These are phyloP conservation scores for Volvariella volvacea DNA, from an alignment of 1,284 basidiomycete genomes.

Conservation along the genomic window DNA sequence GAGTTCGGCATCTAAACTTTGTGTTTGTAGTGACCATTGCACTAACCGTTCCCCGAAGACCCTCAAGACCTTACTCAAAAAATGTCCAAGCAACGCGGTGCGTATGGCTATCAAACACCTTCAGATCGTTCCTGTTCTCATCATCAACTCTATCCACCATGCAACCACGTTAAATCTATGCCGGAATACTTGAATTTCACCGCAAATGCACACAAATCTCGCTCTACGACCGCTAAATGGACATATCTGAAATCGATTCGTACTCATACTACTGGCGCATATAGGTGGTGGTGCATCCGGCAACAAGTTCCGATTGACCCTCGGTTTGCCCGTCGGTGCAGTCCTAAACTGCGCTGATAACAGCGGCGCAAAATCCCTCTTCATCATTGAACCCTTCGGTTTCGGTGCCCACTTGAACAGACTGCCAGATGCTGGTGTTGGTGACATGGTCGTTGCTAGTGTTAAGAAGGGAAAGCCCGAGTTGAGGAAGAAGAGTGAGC, in stretches of 20 bases:
- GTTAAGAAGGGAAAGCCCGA: constrained; percentile 99
- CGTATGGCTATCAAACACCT: constrained; percentile 9
- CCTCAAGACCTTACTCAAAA: constrained; percentile 23
- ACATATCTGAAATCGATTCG: constrained; percentile 2
- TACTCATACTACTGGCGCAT: constrained; percentile 1
- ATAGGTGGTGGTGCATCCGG: constrained; percentile 54
- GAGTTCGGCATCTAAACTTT: constrained; percentile 27
- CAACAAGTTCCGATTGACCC: constrained; percentile 96
- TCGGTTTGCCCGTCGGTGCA: constrained; percentile 96
- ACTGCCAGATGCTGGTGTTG: constrained; percentile 96
- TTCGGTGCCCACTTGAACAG: constrained; percentile 97
- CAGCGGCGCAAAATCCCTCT: constrained; percentile 96
- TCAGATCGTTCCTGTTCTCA: constrained; percentile 4
- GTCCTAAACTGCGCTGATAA: constrained; percentile 99
- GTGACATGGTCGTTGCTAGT: constrained; percentile 98
- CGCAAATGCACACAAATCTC: neutral
- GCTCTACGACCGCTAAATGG: constrained; percentile 3
- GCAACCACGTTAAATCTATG: too few species aligned
- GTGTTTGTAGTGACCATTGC: constrained; percentile 13
- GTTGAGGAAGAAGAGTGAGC: constrained; percentile 97
- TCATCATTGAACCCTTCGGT: constrained; percentile 86
- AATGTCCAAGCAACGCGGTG: constrained; percentile 29
- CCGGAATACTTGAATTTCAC: neutral
- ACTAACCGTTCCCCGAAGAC: constrained; percentile 14
- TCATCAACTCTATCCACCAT: neutral